Conservation (phyloP, 257 asterid species). For the Solanum ossicruentum region DNA sequence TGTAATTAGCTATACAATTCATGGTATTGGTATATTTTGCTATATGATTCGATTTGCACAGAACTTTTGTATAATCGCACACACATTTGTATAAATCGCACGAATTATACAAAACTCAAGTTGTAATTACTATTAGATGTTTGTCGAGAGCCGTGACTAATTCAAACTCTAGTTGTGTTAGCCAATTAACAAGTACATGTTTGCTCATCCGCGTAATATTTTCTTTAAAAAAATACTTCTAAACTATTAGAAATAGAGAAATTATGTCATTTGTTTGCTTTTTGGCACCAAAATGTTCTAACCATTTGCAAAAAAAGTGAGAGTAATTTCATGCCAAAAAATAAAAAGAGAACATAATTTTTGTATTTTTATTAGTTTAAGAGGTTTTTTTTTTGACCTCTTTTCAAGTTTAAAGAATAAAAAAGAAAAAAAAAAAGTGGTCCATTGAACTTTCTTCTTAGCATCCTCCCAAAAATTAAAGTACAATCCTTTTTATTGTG, state of each 20-base stretch:
- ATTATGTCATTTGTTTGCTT: neutral
- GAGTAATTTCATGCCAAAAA: neutral
- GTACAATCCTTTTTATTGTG: slow-evolving; percentile 1
- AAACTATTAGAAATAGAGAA: neutral
- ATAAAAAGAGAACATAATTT: neutral
- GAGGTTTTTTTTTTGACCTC: no score
- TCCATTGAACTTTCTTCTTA: neutral
- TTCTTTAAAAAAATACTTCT: neutral
- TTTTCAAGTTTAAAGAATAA: neutral
- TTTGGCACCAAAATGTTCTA: neutral
- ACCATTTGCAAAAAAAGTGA: neutral
- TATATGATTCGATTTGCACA: no score
- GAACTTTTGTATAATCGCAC: no score
- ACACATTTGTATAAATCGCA: no score
- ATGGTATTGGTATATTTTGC: no score
- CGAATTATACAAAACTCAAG: no score
- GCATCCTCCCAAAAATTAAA: slow-evolving; percentile 15
- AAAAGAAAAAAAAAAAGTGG: neutral
- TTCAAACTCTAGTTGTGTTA: no score
- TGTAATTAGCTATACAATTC: no score
- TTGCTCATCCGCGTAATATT: no score
- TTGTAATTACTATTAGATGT: no score
- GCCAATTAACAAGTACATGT: no score
- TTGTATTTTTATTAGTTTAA: neutral
- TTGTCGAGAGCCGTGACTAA: no score